Base-by-base conservation (phyloP, 306 rosid genomes). In the Arachis hypogaea region DNA sequence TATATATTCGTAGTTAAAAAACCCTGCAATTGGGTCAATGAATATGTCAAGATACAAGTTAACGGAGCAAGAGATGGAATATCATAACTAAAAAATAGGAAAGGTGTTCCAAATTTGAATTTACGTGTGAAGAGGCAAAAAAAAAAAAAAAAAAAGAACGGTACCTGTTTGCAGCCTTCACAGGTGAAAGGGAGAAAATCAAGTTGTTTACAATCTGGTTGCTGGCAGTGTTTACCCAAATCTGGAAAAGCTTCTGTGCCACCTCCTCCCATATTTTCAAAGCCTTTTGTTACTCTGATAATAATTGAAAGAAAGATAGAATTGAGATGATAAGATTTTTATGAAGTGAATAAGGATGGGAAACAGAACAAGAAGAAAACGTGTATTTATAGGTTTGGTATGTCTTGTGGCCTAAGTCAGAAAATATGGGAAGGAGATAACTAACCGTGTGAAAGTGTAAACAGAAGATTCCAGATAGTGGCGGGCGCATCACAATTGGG, bases 241-340 rank as follows among this genome's bases (percentile, higher is more conserved):
- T 94, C 95, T 6, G 95, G 97, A 7, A 94, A 94, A 78, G 97
- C 98, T 85, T 88, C 92, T 5, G 97, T 89, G 78, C 97, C 98
- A 47, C 97, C 96, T 16, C 77, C 86, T 38, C 75, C 55, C 55
- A 49, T 49, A 49, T 49, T 22, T 22, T 22, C 16, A 11, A 49
- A 49, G 0, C 12, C 4, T 46, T 7, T 45, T 45, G 49, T 2
- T 11, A 11, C 12, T 49, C 5, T 10, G 11, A 46, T 8, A 46
- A 46, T 10, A 7, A 46, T 46, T 2, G 51, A 7, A 11, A 46
- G 51, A 0, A 10, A 46, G 51, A 46, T 1, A 4, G 4, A 4
- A 49, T 49, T 49, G 18, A 49, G 55, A 49, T 14, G n/a, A 66
- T 38, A 7, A n/a, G 9, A 46, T 8, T 46, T 46, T 46, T 46